phyloP scores from a whole-genome alignment of 352 stramenopile genomes.

The Globisporangium orthogonon region DNA sequence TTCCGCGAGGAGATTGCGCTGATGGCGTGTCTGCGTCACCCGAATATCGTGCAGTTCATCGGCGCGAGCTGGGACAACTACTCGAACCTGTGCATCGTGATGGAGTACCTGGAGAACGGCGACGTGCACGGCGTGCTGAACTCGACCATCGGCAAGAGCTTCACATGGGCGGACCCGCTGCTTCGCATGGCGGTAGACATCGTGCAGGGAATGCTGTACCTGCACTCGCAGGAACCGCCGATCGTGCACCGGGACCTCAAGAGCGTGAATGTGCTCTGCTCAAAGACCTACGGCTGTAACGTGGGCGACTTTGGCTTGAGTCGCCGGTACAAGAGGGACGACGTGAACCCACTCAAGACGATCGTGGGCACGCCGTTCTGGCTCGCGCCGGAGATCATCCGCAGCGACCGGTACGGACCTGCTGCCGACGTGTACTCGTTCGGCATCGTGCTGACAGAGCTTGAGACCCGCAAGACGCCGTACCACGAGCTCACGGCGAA shows the following conservation, averaged over 20 bases:
- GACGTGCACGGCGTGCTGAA: conserved; percentile 86
- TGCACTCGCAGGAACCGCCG: conserved; percentile 78
- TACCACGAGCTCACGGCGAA: conserved; percentile 75
- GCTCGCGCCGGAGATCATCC: conserved; percentile 86
- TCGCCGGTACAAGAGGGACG: conserved; percentile 63
- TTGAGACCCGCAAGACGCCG: conserved; percentile 76
- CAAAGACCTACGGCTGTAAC: conserved; percentile 84
- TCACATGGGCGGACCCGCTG: conserved; percentile 80
- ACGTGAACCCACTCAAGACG: conserved; percentile 79
- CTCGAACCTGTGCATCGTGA: conserved; percentile 86
- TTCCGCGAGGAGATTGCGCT: conserved; percentile 86
- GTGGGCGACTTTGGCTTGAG: conserved; percentile 86
- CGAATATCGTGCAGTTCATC: conserved; percentile 89
- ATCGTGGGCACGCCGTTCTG: conserved; percentile 84
- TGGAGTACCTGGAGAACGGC: conserved; percentile 88
- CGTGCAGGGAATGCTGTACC: conserved; percentile 83
- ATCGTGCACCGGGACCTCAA: conserved; percentile 86
- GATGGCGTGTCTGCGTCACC: conserved; percentile 80
- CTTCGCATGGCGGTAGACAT: conserved; percentile 86
- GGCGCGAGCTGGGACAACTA: conserved; percentile 86
- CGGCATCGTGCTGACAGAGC: conserved; percentile 82
- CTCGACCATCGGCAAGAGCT: conserved; percentile 68
- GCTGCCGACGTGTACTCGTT: conserved; percentile 87
- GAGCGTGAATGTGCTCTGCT: conserved; percentile 87
- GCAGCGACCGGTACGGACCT: conserved; percentile 75